Evolutionary conservation across 2,329 filamentous ascomycete species (phyloP).

Genomic region (Phaeoacremonium minimum): DNA sequence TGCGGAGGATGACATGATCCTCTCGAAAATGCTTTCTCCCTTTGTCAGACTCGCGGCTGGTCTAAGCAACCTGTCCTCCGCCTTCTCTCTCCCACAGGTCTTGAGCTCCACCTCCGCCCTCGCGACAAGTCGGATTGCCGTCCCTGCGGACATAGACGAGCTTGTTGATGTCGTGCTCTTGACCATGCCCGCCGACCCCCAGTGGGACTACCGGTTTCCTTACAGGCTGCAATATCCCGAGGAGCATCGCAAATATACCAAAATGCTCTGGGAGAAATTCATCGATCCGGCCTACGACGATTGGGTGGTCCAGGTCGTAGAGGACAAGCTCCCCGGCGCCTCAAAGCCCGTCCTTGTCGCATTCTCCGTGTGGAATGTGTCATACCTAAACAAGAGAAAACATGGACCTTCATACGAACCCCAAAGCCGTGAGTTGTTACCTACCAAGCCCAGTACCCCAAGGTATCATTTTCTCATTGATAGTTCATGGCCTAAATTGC

Average conservation of each 20-base stretch:
- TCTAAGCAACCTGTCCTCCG: no score
- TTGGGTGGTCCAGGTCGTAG: slow-evolving; percentile 1
- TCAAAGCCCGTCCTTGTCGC: background rate
- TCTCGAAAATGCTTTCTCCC: no score
- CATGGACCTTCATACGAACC: background rate
- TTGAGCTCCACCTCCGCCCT: no score
- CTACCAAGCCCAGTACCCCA: background rate
- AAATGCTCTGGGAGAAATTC: slow-evolving; percentile 1
- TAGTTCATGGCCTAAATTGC: no score
- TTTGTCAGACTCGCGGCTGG: no score
- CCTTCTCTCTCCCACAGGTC: no score
- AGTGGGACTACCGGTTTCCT: slow-evolving; percentile 5
- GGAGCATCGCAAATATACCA: slow-evolving; percentile 1
- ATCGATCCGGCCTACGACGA: slow-evolving; percentile 1
- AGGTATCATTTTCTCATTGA: no score
- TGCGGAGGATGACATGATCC: no score
- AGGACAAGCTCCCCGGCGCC: background rate
- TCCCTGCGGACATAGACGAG: slow-evolving; percentile 1
- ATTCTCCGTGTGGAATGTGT: slow-evolving; percentile 4
- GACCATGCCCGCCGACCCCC: slow-evolving; percentile 2
- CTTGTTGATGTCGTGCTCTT: slow-evolving; percentile 3
- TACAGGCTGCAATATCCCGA: slow-evolving; percentile 2
- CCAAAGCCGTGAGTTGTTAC: background rate
- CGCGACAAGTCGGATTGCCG: no score
- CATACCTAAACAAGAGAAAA: slow-evolving; percentile 3